These are phyloP conservation scores for Parietaria judaica DNA, from an alignment of 306 rosid species.

Conservation along the genomic window DNA sequence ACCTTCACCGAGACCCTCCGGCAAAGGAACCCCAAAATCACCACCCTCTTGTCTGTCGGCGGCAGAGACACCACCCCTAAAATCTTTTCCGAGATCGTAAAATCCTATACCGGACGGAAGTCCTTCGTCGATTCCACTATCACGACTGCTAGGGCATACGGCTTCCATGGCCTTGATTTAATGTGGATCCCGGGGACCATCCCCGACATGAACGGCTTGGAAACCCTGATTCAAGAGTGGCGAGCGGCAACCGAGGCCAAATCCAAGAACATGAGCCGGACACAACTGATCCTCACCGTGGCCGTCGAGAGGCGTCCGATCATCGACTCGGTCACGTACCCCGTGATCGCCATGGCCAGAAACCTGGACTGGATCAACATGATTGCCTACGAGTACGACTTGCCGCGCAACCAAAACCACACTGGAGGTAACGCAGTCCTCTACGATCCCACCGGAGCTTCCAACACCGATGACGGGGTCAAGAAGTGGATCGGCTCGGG, in stretches of 20 bases:
- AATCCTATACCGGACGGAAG: constrained; percentile 18
- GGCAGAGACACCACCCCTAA: background rate
- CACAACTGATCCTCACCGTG: constrained; percentile 25
- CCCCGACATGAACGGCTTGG: constrained; percentile 26
- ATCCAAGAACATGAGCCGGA: constrained; percentile 7
- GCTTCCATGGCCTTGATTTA: constrained; percentile 42
- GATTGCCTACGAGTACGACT: constrained; percentile 27
- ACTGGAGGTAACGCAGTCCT: constrained; percentile 20
- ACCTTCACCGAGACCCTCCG: constrained; percentile 23
- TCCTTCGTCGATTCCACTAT: constrained; percentile 48
- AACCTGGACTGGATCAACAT: constrained; percentile 26
- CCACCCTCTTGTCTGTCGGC: constrained; percentile 31
- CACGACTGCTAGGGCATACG: constrained; percentile 24
- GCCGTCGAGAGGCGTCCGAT: constrained; percentile 23
- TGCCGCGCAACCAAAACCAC: constrained; percentile 1
- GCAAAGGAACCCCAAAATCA: constrained; percentile 29
- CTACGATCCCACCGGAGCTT: constrained; percentile 5
- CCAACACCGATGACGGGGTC: constrained; percentile 24
- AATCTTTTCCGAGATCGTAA: constrained; percentile 21
- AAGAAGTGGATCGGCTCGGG: constrained; percentile 22
- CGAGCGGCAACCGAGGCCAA: constrained; percentile 20
- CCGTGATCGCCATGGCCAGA: constrained; percentile 14
- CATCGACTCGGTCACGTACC: background rate
- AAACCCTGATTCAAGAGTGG: constrained; percentile 33
- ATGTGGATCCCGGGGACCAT: constrained; percentile 16